A percentile compares a stretch with the other conserved stretches of the same genome.
Conservation (phyloP, 192 early-diverging fungal species). For the Coemansia sp. region DNA sequence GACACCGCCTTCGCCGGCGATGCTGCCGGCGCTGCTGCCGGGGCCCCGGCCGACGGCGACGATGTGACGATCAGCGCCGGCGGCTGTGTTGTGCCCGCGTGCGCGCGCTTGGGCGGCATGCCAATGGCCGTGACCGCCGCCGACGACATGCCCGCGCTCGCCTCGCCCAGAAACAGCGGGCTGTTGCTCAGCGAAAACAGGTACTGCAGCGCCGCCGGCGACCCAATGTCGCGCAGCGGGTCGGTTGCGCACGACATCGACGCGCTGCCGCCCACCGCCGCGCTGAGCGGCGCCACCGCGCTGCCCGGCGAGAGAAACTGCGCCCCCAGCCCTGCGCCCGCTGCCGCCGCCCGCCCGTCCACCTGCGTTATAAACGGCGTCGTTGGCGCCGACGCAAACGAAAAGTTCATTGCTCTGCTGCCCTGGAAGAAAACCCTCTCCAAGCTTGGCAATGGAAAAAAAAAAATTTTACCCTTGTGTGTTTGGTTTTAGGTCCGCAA, state of each 20-base stretch:
- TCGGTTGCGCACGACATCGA: constrained; percentile 28
- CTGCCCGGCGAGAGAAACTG: constrained; percentile 18
- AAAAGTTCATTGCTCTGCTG: constrained; percentile 48
- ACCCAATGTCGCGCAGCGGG: constrained; percentile 44
- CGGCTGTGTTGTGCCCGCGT: constrained; percentile 8
- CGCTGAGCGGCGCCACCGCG: constrained; percentile 11
- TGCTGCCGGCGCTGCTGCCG: not conserved
- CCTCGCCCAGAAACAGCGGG: constrained; percentile 21
- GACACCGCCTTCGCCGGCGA: constrained; percentile 7
- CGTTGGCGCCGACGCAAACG: constrained; percentile 50
- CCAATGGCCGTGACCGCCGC: constrained; percentile 15
- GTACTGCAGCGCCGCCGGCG: constrained; percentile 39
- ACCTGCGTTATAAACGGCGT: constrained; percentile 50
- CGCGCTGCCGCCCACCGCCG: constrained; percentile 1
- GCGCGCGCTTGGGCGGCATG: constrained; percentile 1
- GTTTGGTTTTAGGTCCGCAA: no score
- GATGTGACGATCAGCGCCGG: constrained; percentile 22
- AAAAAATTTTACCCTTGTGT: no score
- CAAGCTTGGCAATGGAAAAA: not conserved
- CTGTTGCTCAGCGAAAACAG: constrained; percentile 34
- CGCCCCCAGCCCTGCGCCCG: not conserved
- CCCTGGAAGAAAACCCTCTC: not conserved
- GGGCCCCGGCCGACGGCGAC: constrained; percentile 7
- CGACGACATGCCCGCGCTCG: constrained; percentile 14
- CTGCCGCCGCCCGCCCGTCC: constrained; percentile 21